Conservation (phyloP, 2,329 filamentous ascomycete genomes). For the Nannizzia gypsea region DNA sequence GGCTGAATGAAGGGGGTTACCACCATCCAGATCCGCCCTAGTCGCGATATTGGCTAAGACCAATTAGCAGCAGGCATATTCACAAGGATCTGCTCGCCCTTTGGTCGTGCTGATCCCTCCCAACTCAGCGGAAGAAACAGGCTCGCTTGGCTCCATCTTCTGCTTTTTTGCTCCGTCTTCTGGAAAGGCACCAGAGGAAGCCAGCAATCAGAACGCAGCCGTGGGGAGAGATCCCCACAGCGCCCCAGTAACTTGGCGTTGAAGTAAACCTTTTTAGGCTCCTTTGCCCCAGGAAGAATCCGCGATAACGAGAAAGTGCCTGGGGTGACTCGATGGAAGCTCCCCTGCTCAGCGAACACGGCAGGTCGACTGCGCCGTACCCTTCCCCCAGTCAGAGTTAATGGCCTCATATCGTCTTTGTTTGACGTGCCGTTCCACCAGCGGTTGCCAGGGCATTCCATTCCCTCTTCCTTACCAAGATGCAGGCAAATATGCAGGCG, state of each 20-base stretch:
- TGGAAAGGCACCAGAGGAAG: not conserved
- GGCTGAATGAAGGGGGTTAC: not conserved
- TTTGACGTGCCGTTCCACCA: not conserved
- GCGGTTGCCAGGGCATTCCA: not conserved
- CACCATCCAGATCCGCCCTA: conserved; percentile 5
- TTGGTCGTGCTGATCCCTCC: conserved; percentile 88
- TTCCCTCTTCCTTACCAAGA: not conserved
- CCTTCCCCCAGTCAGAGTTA: not conserved
- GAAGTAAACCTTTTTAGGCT: conserved; percentile 8
- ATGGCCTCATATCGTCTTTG: not conserved
- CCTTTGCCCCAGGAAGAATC: not conserved
- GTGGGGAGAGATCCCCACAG: conserved; percentile 4
- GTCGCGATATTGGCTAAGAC: not conserved
- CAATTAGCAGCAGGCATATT: conserved; percentile 44
- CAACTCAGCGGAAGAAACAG: not conserved
- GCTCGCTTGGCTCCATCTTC: not conserved
- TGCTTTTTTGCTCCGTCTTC: not conserved
- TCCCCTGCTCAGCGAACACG: not conserved
- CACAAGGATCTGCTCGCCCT: conserved; percentile 96
- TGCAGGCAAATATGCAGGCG: not conserved
- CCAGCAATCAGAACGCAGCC: not conserved
- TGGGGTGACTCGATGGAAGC: not conserved
- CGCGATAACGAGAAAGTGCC: not conserved
- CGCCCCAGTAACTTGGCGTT: conserved; percentile 8
- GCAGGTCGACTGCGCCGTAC: not conserved